These are phyloP conservation scores for Kazachstania sp. DNA, from an alignment of 1,139 yeast species.

Conservation along the genomic window DNA sequence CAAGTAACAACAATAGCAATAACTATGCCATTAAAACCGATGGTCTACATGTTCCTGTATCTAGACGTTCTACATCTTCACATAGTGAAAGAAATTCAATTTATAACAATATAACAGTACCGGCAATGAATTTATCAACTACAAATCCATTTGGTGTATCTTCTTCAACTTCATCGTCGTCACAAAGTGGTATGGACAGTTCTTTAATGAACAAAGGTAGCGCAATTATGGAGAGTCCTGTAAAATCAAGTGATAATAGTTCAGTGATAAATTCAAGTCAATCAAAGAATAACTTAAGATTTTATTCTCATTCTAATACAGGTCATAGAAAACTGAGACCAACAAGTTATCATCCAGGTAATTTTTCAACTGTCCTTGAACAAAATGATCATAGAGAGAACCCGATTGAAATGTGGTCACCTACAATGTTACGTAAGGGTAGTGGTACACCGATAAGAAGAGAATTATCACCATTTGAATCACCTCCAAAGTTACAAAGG, in stretches of 20 bases:
- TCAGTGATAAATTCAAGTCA: not conserved
- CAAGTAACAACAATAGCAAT: not conserved
- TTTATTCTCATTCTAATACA: conserved; percentile 1
- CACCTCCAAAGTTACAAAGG: conserved; percentile 9
- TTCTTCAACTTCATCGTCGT: not conserved
- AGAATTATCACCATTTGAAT: conserved; percentile 14
- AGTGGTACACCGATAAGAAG: conserved; percentile 2
- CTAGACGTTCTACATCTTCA: conserved; percentile 1
- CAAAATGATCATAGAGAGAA: conserved; percentile 40
- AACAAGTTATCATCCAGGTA: conserved; percentile 65
- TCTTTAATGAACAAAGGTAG: conserved; percentile 17
- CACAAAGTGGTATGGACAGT: not conserved
- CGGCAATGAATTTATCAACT: not conserved
- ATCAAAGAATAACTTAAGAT: not conserved
- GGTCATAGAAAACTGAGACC: conserved; percentile 57
- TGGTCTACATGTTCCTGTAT: not conserved
- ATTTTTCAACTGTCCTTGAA: conserved; percentile 25
- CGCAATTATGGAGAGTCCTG: conserved; percentile 21
- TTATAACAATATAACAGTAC: not conserved
- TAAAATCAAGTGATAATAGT: conserved; percentile 7
- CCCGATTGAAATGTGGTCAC: conserved; percentile 34
- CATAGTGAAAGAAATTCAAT: conserved; percentile 1
- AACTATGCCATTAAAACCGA: not conserved
- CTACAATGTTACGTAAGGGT: not conserved
- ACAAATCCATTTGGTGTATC: not conserved